A percentile compares a stretch with the other conserved stretches of the same genome.
Evolutionary conservation across 2,329 filamentous ascomycete genomes (phyloP).

Genomic region (Amylocarpus encephaloides): DNA sequence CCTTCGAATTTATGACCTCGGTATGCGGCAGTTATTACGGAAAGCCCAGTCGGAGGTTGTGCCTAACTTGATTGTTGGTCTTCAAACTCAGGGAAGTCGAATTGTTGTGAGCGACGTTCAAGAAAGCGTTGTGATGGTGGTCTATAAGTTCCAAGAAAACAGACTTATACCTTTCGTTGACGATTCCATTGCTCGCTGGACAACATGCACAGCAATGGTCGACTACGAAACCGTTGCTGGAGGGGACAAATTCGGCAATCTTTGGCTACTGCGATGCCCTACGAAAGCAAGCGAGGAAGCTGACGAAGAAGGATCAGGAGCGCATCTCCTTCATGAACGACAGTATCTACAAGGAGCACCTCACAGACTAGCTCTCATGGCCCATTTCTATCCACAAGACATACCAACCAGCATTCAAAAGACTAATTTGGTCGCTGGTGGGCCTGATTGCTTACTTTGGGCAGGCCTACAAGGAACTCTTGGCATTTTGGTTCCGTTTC

Average conservation of each 20-base stretch:
- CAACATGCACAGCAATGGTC: constrained; percentile 84
- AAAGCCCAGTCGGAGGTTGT: constrained; percentile 80
- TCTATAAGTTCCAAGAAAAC: constrained; percentile 90
- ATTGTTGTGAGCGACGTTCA: constrained; percentile 90
- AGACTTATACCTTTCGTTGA: constrained; percentile 89
- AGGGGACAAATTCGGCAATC: constrained; percentile 95
- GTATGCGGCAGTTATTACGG: constrained; percentile 84
- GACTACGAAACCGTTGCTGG: constrained; percentile 95
- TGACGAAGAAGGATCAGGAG: constrained; percentile 84
- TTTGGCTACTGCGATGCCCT: constrained; percentile 87
- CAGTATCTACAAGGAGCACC: constrained; percentile 85
- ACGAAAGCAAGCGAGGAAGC: constrained; percentile 80
- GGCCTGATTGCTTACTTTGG: constrained; percentile 88
- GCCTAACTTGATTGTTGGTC: constrained; percentile 75
- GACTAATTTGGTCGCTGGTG: constrained; percentile 82
- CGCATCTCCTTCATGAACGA: constrained; percentile 85
- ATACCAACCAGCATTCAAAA: constrained; percentile 88
- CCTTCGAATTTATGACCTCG: constrained; percentile 84
- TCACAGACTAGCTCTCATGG: constrained; percentile 76
- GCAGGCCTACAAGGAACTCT: constrained; percentile 91
- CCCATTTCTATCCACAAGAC: constrained; percentile 87
- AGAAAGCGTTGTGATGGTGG: constrained; percentile 84
- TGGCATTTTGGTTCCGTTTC: constrained; percentile 86
- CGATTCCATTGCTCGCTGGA: constrained; percentile 85
- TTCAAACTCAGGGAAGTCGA: constrained; percentile 85